Base-by-base conservation (phyloP, 2,329 filamentous ascomycete genomes). In the Claviceps humidiphila region DNA sequence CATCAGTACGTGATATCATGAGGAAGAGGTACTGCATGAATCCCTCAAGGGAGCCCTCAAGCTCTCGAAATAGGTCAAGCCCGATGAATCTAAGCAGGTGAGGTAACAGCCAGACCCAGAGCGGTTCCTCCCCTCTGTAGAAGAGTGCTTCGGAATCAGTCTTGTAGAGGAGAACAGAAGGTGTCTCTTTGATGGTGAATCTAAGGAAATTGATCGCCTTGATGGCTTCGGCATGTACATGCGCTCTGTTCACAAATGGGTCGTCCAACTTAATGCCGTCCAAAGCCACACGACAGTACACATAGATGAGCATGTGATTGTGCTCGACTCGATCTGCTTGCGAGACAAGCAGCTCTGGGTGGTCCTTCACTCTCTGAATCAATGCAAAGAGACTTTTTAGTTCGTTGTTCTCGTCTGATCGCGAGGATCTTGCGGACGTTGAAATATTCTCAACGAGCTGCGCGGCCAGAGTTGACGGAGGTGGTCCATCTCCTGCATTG, bases 391-490 rank as follows among this genome's bases (percentile, higher is more conserved):
- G 75, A 50, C 83, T 81, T 56, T 85, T 82, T 57, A 96, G 84
- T 49, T 88, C 85, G 58, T 83, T 81, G 54, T 81, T 83, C 59
- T 85, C 82, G 60, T 84, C 77, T 50, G 78, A 78, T 60, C 78
- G 76, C 51, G 78, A 76, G 45, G 77, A 80, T 56, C 75, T 77
- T 50, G 77, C 75, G 49, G 79, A 78, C 22, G 84, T 78, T 44
- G 85, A 81, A 56, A 89, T 82, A 64, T 87, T 88, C 64, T 87
- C 84, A 57, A 93, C 88, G 53, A 96, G 82, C 66, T 94, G 87
- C 13, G 88, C 88, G 50, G 90, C 89, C 61, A 95, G 76, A 9
- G 89, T 94, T 16, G 90, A 95, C 13, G 89, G 85, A 41, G 82
- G 81, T 46, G 73, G 71, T 9, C 58, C 61, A 17, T 58, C 55